These are phyloP conservation scores for Cladosporium velox DNA, from an alignment of 2,329 filamentous ascomycete genomes.

Conservation along the genomic window DNA sequence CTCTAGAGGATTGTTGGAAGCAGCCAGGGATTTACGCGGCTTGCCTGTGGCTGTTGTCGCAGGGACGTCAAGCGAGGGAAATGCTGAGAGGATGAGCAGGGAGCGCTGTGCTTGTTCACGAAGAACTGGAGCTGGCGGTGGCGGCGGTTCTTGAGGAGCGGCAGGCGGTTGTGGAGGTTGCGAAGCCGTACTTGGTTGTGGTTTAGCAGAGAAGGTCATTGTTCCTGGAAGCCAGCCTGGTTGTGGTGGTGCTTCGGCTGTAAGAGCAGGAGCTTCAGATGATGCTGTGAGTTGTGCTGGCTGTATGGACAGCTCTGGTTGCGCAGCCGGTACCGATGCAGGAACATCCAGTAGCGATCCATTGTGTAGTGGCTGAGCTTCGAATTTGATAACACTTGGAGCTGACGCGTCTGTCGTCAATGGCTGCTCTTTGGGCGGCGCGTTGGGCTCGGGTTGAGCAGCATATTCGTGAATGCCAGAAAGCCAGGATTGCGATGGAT, in stretches of 20 bases:
- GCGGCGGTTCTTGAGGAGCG: conserved; percentile 26
- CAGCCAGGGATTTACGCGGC: conserved; percentile 32
- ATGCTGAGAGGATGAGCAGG: conserved; percentile 38
- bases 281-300: conserved; percentile 11
- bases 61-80: conserved; percentile 36
- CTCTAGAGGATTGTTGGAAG: conserved; percentile 42
- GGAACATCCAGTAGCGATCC: conserved; percentile 17
- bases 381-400: background rate
- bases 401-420: conserved; percentile 27
- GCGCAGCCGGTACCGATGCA: background rate
- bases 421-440: background rate
- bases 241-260: conserved; percentile 7
- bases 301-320: background rate
- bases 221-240: conserved; percentile 21
- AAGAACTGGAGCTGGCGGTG: conserved; percentile 28
- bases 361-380: background rate
- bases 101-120: conserved; percentile 39
- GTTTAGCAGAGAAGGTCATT: conserved; percentile 14
- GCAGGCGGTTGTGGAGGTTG: conserved; percentile 11
- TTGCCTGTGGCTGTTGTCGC: conserved; percentile 27
- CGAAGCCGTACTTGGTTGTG: conserved; percentile 12
- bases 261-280: background rate
- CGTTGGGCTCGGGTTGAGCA: conserved; percentile 3
- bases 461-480: conserved; percentile 48
- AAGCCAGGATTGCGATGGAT: conserved; percentile 39